Evolutionary conservation across 345 rosid genomes (phyloP), one percentile per base, ranked within the genome.

Genomic region (Acer saccharum): DNA sequence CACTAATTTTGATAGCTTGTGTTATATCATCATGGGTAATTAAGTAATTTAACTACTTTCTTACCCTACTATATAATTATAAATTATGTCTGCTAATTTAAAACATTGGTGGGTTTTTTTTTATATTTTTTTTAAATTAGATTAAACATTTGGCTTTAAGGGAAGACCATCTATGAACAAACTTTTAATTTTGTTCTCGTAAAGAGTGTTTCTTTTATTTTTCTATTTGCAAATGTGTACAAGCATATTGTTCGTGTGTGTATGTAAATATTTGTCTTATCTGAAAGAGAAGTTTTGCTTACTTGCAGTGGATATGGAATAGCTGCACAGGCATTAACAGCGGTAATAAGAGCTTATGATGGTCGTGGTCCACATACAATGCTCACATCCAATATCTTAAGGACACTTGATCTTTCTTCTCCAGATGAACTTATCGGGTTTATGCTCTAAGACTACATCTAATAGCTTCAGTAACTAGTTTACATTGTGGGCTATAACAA

Each of bases 271-370:
- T 48, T 12, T 48, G 0, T 61, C 69, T 71, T 50, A 32, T 61
- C 1, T 13, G 5, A 68, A 61, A 60, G 10, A 44, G 41, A 10
- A 62, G 25, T 62, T 73, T 60, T 63, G 41, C 67, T 54, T 71
- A 58, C 76, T 78, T 85, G 83, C 89, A 89, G 94, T 88, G 91
- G 95, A 70, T 96, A 94, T 85, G 98, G 99, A 75, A 96, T 96
- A 78, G 88, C 99, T 81, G 98, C 98, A 63, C 98, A 87, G 81
- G 98, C 98, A 75, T 86, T 94, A 68, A 92, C 97, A 41, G 98
- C 98, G 32, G 86, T 94, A 71, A 78, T 96, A 58, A 90, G 89
- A 89, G 99, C 97, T 64, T 87, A 92, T 80, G 99, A 96, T 83
- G 98, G 99, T 52, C 98, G 99, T 72, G 98, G 99, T 62, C 91